These are phyloP conservation scores for Backusella macrospora DNA, from an alignment of 192 early-diverging fungal species.

Conservation along the genomic window DNA sequence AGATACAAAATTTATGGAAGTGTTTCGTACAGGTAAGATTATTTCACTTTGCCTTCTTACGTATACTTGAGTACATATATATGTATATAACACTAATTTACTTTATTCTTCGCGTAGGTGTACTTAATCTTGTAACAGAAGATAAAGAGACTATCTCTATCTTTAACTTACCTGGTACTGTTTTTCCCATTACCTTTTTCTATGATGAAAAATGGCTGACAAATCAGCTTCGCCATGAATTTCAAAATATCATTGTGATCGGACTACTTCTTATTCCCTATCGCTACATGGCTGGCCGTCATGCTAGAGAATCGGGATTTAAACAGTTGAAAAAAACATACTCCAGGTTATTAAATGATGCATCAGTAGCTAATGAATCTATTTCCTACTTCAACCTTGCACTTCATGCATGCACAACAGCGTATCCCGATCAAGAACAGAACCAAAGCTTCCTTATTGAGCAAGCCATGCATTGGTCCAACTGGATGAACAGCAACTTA, in stretches of 20 bases:
- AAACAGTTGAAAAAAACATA: conserved; percentile 44
- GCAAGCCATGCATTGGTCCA: conserved; percentile 16
- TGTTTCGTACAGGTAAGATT: conserved; percentile 10
- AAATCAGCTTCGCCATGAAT: conserved; percentile 45
- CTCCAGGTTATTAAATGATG: conserved; percentile 45
- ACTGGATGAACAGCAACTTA: conserved; percentile 26
- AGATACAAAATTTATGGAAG: conserved; percentile 28
- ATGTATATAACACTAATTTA: too few species aligned
- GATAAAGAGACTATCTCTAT: neutral
- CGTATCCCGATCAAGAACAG: neutral
- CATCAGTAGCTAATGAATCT: conserved; percentile 4
- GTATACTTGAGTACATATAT: neutral
- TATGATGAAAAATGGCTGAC: conserved; percentile 45
- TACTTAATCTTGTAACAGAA: conserved; percentile 18
- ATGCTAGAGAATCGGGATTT: conserved; percentile 42
- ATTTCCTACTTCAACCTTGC: conserved; percentile 22
- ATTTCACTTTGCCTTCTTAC: neutral
- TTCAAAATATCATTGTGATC: conserved; percentile 46
- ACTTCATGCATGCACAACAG: conserved; percentile 16
- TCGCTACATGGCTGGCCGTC: conserved; percentile 41
- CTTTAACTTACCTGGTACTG: neutral
- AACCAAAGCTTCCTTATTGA: neutral
- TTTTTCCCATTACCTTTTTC: conserved; percentile 36
- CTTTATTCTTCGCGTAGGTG: neutral
- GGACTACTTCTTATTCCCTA: conserved; percentile 44